phyloP scores from a whole-genome alignment of 2,329 filamentous ascomycete genomes.

The Hymenoscyphus infarciens region DNA sequence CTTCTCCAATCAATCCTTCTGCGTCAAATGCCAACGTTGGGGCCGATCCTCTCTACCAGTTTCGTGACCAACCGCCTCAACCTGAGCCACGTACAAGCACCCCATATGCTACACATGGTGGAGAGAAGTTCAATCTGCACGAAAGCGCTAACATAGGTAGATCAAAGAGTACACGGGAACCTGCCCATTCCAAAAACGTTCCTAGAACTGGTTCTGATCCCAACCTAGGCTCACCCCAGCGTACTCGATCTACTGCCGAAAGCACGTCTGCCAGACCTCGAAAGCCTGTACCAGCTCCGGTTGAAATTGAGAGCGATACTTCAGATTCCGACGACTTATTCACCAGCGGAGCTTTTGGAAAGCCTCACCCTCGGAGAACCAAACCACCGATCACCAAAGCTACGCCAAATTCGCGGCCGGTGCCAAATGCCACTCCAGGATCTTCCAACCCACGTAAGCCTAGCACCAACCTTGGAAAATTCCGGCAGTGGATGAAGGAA shows the following conservation, averaged over 20 bases:
- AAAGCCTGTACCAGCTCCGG: slow-evolving; percentile 8
- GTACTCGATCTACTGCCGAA: slow-evolving; percentile 20
- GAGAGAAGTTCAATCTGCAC: slow-evolving; percentile 58
- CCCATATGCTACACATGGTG: slow-evolving; percentile 53
- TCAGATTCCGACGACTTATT: slow-evolving; percentile 20
- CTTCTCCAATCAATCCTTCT: slow-evolving; percentile 4
- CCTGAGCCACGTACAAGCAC: slow-evolving; percentile 53
- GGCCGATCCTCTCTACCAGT: slow-evolving; percentile 46
- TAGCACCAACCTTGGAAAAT: slow-evolving; percentile 14
- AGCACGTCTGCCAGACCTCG: slow-evolving; percentile 9
- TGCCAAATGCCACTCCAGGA: slow-evolving; percentile 10
- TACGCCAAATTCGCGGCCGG: not conserved
- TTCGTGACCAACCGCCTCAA: slow-evolving; percentile 38
- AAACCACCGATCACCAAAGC: not conserved
- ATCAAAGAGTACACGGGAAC: slow-evolving; percentile 33
- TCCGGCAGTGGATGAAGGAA: slow-evolving; percentile 22
- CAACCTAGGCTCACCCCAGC: slow-evolving; percentile 25
- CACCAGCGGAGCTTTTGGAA: slow-evolving; percentile 13
- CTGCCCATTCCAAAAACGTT: slow-evolving; percentile 16
- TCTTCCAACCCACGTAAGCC: slow-evolving; percentile 26
- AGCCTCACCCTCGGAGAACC: slow-evolving; percentile 3
- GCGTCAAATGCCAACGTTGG: slow-evolving; percentile 12
- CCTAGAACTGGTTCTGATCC: slow-evolving; percentile 31
- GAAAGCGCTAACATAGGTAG: slow-evolving; percentile 39
- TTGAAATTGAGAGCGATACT: slow-evolving; percentile 9